Base-by-base conservation (phyloP, 2,329 filamentous ascomycete genomes). In the Monosporascus ibericus region DNA sequence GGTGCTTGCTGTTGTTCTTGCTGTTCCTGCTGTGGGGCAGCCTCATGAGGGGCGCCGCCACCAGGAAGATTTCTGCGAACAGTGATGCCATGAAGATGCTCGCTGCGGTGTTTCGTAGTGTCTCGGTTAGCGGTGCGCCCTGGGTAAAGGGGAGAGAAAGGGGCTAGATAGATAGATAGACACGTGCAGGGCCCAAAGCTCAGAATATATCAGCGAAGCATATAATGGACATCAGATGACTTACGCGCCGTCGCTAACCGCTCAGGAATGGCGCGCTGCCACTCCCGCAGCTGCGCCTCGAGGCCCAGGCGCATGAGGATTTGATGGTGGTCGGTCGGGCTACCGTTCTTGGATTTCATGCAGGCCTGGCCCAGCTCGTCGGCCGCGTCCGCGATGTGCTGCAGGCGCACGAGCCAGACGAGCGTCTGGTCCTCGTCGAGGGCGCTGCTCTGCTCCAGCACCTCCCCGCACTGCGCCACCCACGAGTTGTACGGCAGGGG, bases 261-360 rank as follows among this genome's bases (percentile, higher is more conserved):
- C 1, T 59, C 56, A 0, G 72, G 61, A 49, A 80, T 72, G 2
- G 53, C 55, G 6, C 60, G 55, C 40, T 72, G 68, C 57, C 73
- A 71, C 39, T 78, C 72, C n/a, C 60, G 57, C 8, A 76, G 62
- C 56, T 80, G 76, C 3, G 72, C 62, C 52, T 78, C 75, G 27
- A 80, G 68, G 0, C 78, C 77, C 2, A 72, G 65, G n/a, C 76
- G 60, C 54, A 80, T 67, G 18, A 80, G 67, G 3, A 67, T 64
- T 20, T 65, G 68, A 44, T 79, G 74, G 52, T 76, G 70, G 38
- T 72, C 65, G 53, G 60, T 66, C 47, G 67, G 65, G n/a, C 52
- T 49, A 25, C 56, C 51, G 8, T 25, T 15, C 18, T 52, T 56
- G 8, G 53, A 48, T 7, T 62, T 61, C 6, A 59, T 61, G 44